phyloP scores from a whole-genome alignment of 805 yeast species.

The Spencermartinsiella europaea region DNA sequence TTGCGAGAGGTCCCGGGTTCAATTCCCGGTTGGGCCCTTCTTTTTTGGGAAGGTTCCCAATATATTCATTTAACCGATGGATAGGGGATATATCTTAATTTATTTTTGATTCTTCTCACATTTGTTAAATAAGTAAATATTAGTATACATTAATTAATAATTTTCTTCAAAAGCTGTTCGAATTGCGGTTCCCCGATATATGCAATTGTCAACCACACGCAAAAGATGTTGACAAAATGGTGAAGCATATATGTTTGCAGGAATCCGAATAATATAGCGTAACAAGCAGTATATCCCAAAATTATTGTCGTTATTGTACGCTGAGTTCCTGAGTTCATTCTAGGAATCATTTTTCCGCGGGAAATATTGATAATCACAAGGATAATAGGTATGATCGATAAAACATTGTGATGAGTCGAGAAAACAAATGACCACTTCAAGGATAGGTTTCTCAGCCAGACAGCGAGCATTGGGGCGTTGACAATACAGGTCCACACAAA shows the following conservation, averaged over 20 bases:
- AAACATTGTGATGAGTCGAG: constrained; percentile 65
- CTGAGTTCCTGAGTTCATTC: constrained; percentile 18
- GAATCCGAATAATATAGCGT: constrained; percentile 66
- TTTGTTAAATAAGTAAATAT: not conserved
- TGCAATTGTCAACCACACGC: constrained; percentile 18
- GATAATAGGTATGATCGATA: constrained; percentile 16
- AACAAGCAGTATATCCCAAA: constrained; percentile 50
- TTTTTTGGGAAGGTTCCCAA: constrained; percentile 12
- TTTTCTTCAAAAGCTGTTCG: not conserved
- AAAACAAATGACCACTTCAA: constrained; percentile 26
- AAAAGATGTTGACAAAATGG: constrained; percentile 60
- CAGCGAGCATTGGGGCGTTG: constrained; percentile 70
- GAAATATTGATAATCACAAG: constrained; percentile 33
- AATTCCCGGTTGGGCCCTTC: constrained; percentile 35
- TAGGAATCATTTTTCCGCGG: constrained; percentile 50
- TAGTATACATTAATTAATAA: not conserved
- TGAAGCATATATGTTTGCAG: constrained; percentile 80
- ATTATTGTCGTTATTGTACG: constrained; percentile 31
- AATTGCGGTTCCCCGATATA: constrained; percentile 6
- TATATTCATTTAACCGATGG: too few species aligned
- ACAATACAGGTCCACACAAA: constrained; percentile 77
- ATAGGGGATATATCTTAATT: not conserved
- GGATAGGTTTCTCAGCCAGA: constrained; percentile 74
- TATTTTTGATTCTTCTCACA: not conserved
- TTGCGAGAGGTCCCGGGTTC: constrained; percentile 37